Percentiles rank a stretch among this genome's conserved stretches.
Evolutionary conservation across 2,329 filamentous ascomycete genomes (phyloP).

Genomic region (Curvularia lunata): DNA sequence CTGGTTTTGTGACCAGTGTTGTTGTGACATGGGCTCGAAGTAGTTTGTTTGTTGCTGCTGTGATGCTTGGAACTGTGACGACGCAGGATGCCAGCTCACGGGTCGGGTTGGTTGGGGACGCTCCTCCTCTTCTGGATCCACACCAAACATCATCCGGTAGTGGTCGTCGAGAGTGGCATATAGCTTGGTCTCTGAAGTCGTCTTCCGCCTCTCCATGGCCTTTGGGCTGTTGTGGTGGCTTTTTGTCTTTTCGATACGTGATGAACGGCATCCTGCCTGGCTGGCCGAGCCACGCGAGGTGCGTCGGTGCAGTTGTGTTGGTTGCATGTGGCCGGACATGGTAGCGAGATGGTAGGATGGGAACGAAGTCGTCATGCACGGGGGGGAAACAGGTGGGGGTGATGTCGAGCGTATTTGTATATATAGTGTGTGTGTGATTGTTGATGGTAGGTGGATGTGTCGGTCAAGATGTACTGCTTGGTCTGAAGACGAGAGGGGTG

Average conservation of each 20-base stretch:
- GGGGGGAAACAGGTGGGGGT: constrained; percentile 5
- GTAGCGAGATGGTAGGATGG: constrained; percentile 26
- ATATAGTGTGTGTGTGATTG: background rate
- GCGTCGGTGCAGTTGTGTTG: constrained; percentile 38
- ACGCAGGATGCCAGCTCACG: constrained; percentile 77
- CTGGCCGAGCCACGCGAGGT: constrained; percentile 43
- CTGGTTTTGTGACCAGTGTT: constrained; percentile 36
- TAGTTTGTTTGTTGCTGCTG: constrained; percentile 20
- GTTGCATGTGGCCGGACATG: constrained; percentile 38
- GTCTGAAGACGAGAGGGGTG: constrained; percentile 22
- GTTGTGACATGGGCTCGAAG: constrained; percentile 32
- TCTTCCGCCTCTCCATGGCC: constrained; percentile 47
- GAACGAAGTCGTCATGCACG: constrained; percentile 18
- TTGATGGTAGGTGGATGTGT: constrained; percentile 23
- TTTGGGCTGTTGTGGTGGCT: constrained; percentile 50
- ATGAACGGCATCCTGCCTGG: constrained; percentile 37
- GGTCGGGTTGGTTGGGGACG: constrained; percentile 56
- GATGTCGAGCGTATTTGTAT: constrained; percentile 17
- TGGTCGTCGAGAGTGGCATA: constrained; percentile 51
- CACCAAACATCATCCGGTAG: constrained; percentile 52
- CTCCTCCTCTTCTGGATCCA: constrained; percentile 40
- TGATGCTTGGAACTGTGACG: constrained; percentile 51
- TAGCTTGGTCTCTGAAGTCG: constrained; percentile 46
- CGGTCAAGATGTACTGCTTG: constrained; percentile 25
- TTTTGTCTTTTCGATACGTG: constrained; percentile 49